Base-by-base conservation (phyloP, 331 rosid species). In the Spiraea crenata region DNA sequence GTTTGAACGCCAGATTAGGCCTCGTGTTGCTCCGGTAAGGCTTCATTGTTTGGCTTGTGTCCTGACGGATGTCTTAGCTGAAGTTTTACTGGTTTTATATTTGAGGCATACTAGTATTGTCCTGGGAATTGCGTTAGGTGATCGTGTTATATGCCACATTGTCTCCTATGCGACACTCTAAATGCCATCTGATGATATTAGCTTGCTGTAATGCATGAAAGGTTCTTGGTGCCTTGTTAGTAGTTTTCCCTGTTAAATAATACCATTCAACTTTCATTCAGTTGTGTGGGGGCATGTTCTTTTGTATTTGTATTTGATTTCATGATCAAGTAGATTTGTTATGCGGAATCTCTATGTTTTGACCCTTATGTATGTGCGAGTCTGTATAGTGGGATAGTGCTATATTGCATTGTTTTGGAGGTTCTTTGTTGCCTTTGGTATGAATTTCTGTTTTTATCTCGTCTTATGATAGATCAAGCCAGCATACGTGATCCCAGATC, bases 1-100 rank as follows among this genome's bases (percentile, higher is more conserved):
- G 59, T 90, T 93, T 57, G 92, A 90, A 76, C 92, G 98, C 80
- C 97, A 93, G 82, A 84, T 93, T 67, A 79, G 91, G 73, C 79
- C 83, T 17, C 63, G 50, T 11, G 52, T 85, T 71, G 85, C 85
- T 79, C 76, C 65, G 1, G 98, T 93, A 82, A 82, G 85, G 62
- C 56, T 69, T 8, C 44, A 9, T 35, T 62, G 4, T 52, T 1
- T 13, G 70, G 70, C 6, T 59, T 65, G 9, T 50, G 37, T 56
- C 17, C 13, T 56, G 31, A 25, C 31, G 1, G 31, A 25, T 25
- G 35, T 47, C 54, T 58, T 73, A 25, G 62, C 45, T 17, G 66
- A 37, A 37, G 48, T 73, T 51, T 52, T 10, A 25, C 57, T 56
- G 37, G 45, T 59, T 5, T 20, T 9, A 60, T 38, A 11, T 3